Evolutionary conservation across 495 filamentous ascomycete genomes (phyloP).

Genomic region (Podospora comata): DNA sequence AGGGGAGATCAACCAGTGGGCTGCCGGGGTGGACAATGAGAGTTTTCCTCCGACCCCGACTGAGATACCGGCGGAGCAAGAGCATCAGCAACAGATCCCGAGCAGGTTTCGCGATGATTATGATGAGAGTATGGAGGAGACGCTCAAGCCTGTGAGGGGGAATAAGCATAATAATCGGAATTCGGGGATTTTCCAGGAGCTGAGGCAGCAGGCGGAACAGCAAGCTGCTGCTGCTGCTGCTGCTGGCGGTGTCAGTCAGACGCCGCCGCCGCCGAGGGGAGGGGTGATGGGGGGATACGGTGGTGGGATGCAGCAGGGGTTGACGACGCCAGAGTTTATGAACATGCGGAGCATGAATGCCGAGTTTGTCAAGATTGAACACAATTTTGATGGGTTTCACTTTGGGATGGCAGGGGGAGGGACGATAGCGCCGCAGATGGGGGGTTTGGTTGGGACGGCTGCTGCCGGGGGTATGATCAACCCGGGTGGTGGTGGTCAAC

Average conservation of each 20-base stretch:
- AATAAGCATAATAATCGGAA: conserved; percentile 30
- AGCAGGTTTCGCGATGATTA: conserved; percentile 48
- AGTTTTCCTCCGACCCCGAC: conserved; percentile 49
- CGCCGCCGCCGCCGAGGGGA: conserved; percentile 33
- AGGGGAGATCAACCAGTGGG: conserved; percentile 41
- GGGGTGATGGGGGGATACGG: conserved; percentile 42
- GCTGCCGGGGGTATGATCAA: too few relatives aligned
- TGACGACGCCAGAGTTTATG: conserved; percentile 53
- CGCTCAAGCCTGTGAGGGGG: conserved; percentile 48
- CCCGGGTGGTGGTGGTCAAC: too few relatives aligned
- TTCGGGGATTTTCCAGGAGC: conserved; percentile 44
- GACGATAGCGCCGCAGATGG: conserved; percentile 32
- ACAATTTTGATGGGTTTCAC: conserved; percentile 34
- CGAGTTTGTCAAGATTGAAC: conserved; percentile 51
- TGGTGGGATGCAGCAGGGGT: conserved; percentile 21
- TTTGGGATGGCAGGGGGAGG: conserved; percentile 23
- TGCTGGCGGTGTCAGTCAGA: conserved; percentile 12
- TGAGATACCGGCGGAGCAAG: conserved; percentile 44
- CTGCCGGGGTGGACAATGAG: conserved; percentile 31
- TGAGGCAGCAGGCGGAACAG: conserved; percentile 44
- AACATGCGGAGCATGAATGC: conserved; percentile 52
- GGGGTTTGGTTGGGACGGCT: background rate
- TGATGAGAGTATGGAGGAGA: conserved; percentile 58
- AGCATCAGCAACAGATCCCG: conserved; percentile 18
- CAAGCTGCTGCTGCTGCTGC: conserved; percentile 20